Percentiles rank a stretch among this genome's conserved stretches.
These are phyloP conservation scores for Nematocida sp. DNA, from an alignment of 371 early-diverging fungal species.

Conservation along the genomic window DNA sequence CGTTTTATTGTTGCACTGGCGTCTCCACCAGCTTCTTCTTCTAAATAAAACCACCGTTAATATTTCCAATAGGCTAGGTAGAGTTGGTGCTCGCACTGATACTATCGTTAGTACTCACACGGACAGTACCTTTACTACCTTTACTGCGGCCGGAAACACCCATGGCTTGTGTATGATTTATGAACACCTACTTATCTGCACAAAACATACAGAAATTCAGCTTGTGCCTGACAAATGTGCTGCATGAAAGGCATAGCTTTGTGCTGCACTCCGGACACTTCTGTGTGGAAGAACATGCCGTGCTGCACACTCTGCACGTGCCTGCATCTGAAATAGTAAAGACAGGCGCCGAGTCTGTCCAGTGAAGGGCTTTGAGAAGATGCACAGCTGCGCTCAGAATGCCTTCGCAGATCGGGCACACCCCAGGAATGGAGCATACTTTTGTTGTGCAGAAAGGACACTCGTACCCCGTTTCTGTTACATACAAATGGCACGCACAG, in stretches of 20 bases:
- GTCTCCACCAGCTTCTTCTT: no score
- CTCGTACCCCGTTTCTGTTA: conserved; percentile 47
- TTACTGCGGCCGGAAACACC: no score
- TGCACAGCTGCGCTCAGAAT: conserved; percentile 56
- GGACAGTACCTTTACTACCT: no score
- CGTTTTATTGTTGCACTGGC: conserved; percentile 1
- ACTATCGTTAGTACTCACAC: no score
- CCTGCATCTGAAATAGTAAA: conserved; percentile 14
- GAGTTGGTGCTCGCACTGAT: no score
- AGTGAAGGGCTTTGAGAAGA: conserved; percentile 52
- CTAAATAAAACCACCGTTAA: no score
- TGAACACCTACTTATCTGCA: no score
- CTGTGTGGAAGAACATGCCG: not conserved
- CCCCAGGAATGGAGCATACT: conserved; percentile 57
- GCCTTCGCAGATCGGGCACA: conserved; percentile 59
- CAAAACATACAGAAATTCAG: conserved; percentile 61
- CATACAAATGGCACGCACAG: conserved; percentile 62
- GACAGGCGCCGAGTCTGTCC: conserved; percentile 53
- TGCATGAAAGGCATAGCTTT: conserved; percentile 54
- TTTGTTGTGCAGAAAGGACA: conserved; percentile 61
- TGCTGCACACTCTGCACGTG: conserved; percentile 37
- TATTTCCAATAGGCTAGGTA: no score
- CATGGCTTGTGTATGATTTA: no score
- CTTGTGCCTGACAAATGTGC: conserved; percentile 48
- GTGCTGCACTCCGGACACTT: conserved; percentile 52